A percentile compares a stretch with the other conserved stretches of the same genome.
These are phyloP conservation scores for Zygosaccharomyces bisporus DNA, from an alignment of 805 yeast species.

Conservation along the genomic window DNA sequence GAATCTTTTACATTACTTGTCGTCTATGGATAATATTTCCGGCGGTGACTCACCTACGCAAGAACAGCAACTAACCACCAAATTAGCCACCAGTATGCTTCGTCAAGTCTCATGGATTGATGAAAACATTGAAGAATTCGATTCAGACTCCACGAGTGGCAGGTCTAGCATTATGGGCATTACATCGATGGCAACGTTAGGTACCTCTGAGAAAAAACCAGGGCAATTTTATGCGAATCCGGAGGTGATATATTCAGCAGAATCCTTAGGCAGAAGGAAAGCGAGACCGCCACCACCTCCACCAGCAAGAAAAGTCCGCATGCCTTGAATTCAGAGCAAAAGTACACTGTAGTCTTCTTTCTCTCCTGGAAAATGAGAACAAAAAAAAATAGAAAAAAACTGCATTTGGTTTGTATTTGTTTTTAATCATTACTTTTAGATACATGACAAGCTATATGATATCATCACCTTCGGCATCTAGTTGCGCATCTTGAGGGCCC, in stretches of 20 bases:
- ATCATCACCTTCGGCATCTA: slow-evolving; percentile 33
- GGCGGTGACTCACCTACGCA: slow-evolving; percentile 18
- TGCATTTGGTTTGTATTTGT: slow-evolving; percentile 1
- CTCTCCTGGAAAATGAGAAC: no score
- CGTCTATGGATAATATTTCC: slow-evolving; percentile 27
- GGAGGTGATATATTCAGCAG: slow-evolving; percentile 31
- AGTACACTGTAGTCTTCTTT: neutral
- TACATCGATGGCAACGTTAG: slow-evolving; percentile 13
- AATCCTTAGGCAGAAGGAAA: slow-evolving; percentile 36
- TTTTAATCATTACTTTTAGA: neutral
- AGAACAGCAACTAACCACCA: slow-evolving; percentile 39
- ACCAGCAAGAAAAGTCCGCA: slow-evolving; percentile 33
- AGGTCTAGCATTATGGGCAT: slow-evolving; percentile 22
- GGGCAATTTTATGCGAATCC: slow-evolving; percentile 14
- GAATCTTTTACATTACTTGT: slow-evolving; percentile 48
- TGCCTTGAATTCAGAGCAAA: slow-evolving; percentile 2
- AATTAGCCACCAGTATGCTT: slow-evolving; percentile 41
- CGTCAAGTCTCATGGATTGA: slow-evolving; percentile 36
- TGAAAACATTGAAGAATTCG: slow-evolving; percentile 3
- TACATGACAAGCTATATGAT: slow-evolving; percentile 14
- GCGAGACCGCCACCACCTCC: slow-evolving; percentile 41
- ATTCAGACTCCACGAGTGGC: slow-evolving; percentile 18
- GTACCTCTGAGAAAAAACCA: slow-evolving; percentile 5
- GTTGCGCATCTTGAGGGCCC: slow-evolving; percentile 22
- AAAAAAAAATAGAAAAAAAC: neutral